phyloP scores from a whole-genome alignment of 192 early-diverging fungal genomes.

The Lunasporangiospora selenospora region DNA sequence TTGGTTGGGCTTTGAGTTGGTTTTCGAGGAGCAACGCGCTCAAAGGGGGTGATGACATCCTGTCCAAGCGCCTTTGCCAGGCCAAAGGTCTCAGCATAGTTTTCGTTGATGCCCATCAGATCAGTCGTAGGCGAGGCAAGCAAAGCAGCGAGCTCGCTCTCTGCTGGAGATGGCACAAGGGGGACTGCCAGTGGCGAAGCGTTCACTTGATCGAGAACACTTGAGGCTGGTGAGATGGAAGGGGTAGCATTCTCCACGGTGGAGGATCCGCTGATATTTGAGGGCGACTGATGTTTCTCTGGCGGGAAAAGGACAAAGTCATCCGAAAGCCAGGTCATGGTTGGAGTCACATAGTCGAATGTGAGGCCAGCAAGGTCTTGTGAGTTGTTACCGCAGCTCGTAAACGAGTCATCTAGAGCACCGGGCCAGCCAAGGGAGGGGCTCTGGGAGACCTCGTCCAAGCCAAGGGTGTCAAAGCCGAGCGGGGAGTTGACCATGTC shows the following conservation, averaged over 20 bases:
- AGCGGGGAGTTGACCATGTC: conserved; percentile 17
- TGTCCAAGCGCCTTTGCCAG: conserved; percentile 30
- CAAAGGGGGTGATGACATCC: conserved; percentile 14
- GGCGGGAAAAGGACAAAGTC: background rate
- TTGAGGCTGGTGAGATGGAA: background rate
- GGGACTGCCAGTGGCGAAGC: background rate
- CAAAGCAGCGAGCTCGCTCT: no score
- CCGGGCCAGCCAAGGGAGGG: conserved; percentile 11
- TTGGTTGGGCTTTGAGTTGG: conserved; percentile 40
- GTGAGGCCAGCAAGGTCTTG: no score
- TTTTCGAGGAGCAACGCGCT: conserved; percentile 34
- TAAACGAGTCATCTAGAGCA: no score
- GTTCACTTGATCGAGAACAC: background rate
- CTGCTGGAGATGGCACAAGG: no score
- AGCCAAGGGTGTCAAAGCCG: conserved; percentile 20
- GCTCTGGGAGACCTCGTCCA: conserved; percentile 21
- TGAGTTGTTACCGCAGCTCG: no score
- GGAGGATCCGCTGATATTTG: no score
- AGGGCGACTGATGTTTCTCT: background rate
- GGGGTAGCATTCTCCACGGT: no score
- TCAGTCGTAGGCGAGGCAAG: no score
- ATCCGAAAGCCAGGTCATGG: background rate
- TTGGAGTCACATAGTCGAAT: background rate
- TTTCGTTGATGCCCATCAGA: no score
- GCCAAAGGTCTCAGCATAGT: conserved; percentile 13